Evolutionary conservation across 2,329 filamentous ascomycete species (phyloP).

Genomic region (Botrytis hyacinthi): DNA sequence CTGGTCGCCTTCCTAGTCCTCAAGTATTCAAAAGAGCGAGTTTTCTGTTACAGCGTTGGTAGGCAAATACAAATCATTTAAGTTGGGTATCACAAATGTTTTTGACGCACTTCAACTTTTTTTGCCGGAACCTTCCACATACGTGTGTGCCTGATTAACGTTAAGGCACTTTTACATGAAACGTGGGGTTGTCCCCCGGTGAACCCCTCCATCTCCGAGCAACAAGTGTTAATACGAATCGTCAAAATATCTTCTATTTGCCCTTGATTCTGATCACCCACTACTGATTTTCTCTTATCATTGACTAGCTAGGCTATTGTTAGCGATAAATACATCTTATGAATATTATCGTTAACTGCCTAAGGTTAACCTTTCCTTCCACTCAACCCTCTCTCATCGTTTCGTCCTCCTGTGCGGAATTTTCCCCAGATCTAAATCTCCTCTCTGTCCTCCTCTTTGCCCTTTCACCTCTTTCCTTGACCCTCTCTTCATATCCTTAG

Average conservation of each 20-base stretch:
- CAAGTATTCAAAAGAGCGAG: not conserved
- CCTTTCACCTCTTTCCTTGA: not conserved
- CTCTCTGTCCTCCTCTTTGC: not conserved
- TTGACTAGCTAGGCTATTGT: not conserved
- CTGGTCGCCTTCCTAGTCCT: constrained; percentile 8
- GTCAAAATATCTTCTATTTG: not conserved
- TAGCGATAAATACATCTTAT: not conserved
- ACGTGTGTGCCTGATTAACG: constrained; percentile 7
- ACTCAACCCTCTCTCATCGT: not conserved
- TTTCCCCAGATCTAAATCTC: not conserved
- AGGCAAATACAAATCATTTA: constrained; percentile 1
- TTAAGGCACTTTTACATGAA: constrained; percentile 2
- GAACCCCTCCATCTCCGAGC: not conserved
- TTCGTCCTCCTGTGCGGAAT: not conserved
- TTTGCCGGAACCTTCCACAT: constrained; percentile 21
- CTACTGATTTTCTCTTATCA: not conserved
- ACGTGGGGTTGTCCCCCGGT: not conserved
- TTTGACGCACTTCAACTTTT: constrained; percentile 16
- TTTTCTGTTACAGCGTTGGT: constrained; percentile 2
- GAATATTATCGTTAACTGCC: not conserved
- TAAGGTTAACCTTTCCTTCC: not conserved
- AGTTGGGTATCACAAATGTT: constrained; percentile 8
- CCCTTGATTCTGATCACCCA: not conserved
- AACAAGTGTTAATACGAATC: not conserved
- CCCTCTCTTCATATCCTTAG: not conserved